Base-by-base conservation (phyloP, 345 rosid species). In the Psidium guajava region DNA sequence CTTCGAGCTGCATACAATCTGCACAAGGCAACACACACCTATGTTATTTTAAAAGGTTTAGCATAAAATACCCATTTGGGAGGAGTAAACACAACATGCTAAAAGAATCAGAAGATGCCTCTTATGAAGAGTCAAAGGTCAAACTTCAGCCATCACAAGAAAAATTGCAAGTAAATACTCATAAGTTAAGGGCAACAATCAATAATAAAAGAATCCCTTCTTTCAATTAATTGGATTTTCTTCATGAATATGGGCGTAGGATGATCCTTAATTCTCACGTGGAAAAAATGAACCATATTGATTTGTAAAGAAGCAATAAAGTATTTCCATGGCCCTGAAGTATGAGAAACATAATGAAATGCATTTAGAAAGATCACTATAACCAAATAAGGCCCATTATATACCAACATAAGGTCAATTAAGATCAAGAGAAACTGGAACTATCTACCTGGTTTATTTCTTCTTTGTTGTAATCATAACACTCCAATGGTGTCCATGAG, bases 391-490 rank as follows among this genome's bases (percentile, higher is more conserved):
- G 13, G 44, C 80, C 80, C 24, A 5, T 36, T 69, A 69, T 69
- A 21, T 42, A 69, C 25, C 80, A 20, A 36, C 80, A 36, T 36
- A 69, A 69, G 47, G 6, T 18, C 80, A 18, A 18, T 69, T 69
- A 69, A 69, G 80, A 69, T 69, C 47, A 69, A 36, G 25, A 69
- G 42, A 36, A 56, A n/a, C 74, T 0, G 5, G 40, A 85, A 51
- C 58, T 27, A 40, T 82, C 54, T 85, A 95, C 99, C 97, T 96
- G 98, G 87, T 95, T 94, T 40, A 96, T 91, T 91, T 96, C 99
- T 84, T 94, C 99, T 93, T 93, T 96, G 85, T 95, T 96, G 89
- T 93, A 92, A 84, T 22, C 90, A 89, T 89, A 94, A 83, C 90
- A 87, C 90, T 93, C 95, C 90, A 94, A 90, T 24, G 93, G 90